Percentiles rank a stretch among this genome's conserved stretches.
Evolutionary conservation across 306 rosid species (phyloP).

Genomic region (Cicer pinnatifidum): DNA sequence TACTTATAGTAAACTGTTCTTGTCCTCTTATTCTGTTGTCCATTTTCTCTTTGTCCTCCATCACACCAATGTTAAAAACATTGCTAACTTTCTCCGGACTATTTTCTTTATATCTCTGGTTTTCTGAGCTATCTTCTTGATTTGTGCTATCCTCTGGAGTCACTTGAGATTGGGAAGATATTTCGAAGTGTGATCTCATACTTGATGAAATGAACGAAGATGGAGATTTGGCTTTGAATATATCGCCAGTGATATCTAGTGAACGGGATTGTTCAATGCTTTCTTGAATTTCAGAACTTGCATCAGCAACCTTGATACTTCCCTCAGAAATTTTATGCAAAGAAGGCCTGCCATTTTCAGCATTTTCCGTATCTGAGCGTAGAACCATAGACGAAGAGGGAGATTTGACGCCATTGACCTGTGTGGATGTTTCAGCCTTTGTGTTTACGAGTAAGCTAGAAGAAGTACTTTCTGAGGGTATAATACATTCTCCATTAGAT

Average conservation of each 20-base stretch:
- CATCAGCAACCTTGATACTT: slow-evolving; percentile 43
- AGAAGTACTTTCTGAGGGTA: slow-evolving; percentile 43
- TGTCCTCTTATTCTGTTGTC: slow-evolving; percentile 43
- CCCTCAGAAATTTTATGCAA: slow-evolving; percentile 43
- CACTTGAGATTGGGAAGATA: slow-evolving; percentile 46
- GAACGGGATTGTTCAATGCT: slow-evolving; percentile 38
- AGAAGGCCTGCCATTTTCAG: slow-evolving; percentile 35
- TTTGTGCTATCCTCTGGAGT: slow-evolving; percentile 43
- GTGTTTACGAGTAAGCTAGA: slow-evolving; percentile 43
- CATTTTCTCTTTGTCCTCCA: slow-evolving; percentile 42
- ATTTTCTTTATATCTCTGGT: slow-evolving; percentile 35
- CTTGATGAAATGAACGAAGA: slow-evolving; percentile 45
- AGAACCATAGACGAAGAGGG: slow-evolving; percentile 40
- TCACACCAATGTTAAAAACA: slow-evolving; percentile 33
- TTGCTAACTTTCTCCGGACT: slow-evolving; percentile 37
- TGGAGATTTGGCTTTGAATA: slow-evolving; percentile 46
- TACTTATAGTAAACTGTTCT: slow-evolving; percentile 37
- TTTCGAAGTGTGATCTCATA: slow-evolving; percentile 40
- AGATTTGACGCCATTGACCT: slow-evolving; percentile 47
- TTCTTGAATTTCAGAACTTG: slow-evolving; percentile 50
- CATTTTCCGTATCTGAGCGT: slow-evolving; percentile 39
- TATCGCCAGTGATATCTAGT: slow-evolving; percentile 36
- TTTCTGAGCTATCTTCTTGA: slow-evolving; percentile 42
- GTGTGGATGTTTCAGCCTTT: slow-evolving; percentile 40
- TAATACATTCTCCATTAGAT: slow-evolving; percentile 39